A percentile compares a stretch with the other conserved stretches of the same genome.
Conservation (phyloP, 1,284 basidiomycete species). For the Ustilago bromivora region DNA sequence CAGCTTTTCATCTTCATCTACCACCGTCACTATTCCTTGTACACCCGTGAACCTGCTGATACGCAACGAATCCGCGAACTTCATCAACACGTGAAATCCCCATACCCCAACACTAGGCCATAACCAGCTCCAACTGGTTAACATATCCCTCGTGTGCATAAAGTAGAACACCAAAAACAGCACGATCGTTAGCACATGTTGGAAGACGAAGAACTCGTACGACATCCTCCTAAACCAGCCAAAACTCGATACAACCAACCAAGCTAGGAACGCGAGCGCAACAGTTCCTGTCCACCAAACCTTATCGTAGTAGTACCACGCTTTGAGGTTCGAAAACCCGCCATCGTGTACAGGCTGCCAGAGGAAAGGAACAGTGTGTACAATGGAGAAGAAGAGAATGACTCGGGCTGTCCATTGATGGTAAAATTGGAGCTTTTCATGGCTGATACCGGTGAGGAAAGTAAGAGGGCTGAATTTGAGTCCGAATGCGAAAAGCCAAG, state of each 20-base stretch:
- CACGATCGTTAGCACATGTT: constrained; percentile 56
- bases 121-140: constrained; percentile 45
- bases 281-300: constrained; percentile 60
- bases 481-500: constrained; percentile 57
- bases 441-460: constrained; percentile 56
- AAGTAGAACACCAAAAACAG: constrained; percentile 60
- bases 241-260: constrained; percentile 52
- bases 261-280: constrained; percentile 44
- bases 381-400: constrained; percentile 58
- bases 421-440: constrained; percentile 65
- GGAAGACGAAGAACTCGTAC: constrained; percentile 66
- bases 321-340: constrained; percentile 45
- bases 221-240: constrained; percentile 51
- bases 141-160: constrained; percentile 50
- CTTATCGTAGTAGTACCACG: constrained; percentile 47
- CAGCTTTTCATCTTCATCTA: constrained; percentile 39
- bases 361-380: constrained; percentile 65
- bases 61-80: constrained; percentile 37
- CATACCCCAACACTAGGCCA: constrained; percentile 49
- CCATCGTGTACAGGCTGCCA: constrained; percentile 55
- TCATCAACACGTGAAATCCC: constrained; percentile 52
- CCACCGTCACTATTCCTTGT: constrained; percentile 16
- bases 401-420: constrained; percentile 64
- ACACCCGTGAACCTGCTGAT: constrained; percentile 39
- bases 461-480: constrained; percentile 66